Percentiles rank a stretch among this genome's conserved stretches.
Conservation (phyloP, 1,284 basidiomycete genomes). For the Cystobasidium slooffiae region DNA sequence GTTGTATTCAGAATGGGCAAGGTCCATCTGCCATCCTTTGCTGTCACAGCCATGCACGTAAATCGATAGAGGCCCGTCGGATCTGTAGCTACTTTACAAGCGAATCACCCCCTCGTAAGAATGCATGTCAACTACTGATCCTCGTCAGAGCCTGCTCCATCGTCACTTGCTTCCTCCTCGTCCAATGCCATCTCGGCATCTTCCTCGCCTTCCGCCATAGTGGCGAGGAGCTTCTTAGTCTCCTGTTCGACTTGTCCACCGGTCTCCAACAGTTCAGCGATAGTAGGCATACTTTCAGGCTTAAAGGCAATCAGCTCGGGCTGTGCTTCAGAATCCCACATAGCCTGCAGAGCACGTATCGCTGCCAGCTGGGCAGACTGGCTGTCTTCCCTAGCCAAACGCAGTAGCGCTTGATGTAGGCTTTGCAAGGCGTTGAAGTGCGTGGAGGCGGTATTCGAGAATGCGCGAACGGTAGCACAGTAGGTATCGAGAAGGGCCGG, state of each 20-base stretch:
- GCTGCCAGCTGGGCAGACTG: slow-evolving; percentile 69
- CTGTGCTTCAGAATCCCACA: slow-evolving; percentile 73
- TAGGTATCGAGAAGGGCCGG: slow-evolving; percentile 58
- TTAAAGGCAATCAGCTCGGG: slow-evolving; percentile 70
- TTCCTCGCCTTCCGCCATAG: slow-evolving; percentile 52
- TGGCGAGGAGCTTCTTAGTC: slow-evolving; percentile 59
- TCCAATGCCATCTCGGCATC: slow-evolving; percentile 36
- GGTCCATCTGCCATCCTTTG: no score
- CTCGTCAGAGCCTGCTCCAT: slow-evolving; percentile 1
- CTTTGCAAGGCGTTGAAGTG: slow-evolving; percentile 68
- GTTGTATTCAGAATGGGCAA: no score
- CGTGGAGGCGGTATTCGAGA: slow-evolving; percentile 50
- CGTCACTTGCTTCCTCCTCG: slow-evolving; percentile 14
- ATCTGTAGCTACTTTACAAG: neutral
- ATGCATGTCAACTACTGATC: neutral
- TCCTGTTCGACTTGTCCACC: slow-evolving; percentile 74
- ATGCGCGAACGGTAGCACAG: slow-evolving; percentile 56
- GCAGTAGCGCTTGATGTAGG: slow-evolving; percentile 81
- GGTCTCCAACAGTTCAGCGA: slow-evolving; percentile 77
- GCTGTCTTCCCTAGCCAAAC: slow-evolving; percentile 83
- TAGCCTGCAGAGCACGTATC: slow-evolving; percentile 67
- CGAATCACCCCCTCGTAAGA: neutral
- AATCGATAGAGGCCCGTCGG: no score
- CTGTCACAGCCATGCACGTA: no score
- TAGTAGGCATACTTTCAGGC: slow-evolving; percentile 77